These are phyloP conservation scores for Solanum hybrid DNA, from an alignment of 305 asterid species.

Conservation along the genomic window DNA sequence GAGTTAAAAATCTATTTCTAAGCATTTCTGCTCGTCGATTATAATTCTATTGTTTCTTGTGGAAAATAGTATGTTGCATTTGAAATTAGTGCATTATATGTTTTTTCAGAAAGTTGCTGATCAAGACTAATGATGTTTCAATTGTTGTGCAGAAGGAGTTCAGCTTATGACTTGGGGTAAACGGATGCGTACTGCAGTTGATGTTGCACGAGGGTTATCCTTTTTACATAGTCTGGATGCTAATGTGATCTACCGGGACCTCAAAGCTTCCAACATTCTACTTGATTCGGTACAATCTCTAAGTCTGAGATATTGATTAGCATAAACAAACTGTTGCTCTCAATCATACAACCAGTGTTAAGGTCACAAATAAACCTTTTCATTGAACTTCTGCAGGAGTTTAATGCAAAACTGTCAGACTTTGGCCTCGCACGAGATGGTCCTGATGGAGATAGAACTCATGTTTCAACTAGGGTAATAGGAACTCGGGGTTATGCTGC, in stretches of 20 bases:
- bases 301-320: background rate
- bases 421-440: constrained; percentile 93
- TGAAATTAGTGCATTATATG: background rate
- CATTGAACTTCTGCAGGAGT: constrained; percentile 39
- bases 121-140: background rate
- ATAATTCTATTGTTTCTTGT: background rate
- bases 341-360: background rate
- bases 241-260: constrained; percentile 78
- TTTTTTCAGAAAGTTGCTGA: background rate
- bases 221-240: constrained; percentile 67
- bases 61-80: background rate
- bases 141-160: constrained; percentile 55
- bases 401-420: constrained; percentile 80
- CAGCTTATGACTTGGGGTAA: constrained; percentile 72
- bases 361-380: background rate
- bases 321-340: background rate
- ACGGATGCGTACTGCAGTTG: constrained; percentile 59
- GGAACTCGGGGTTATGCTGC: constrained; percentile 94
- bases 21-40: background rate
- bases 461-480: constrained; percentile 76
- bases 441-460: constrained; percentile 77
- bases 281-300: constrained; percentile 61
- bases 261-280: constrained; percentile 77
- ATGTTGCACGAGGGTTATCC: constrained; percentile 69
- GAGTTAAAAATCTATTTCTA: background rate